Evolutionary conservation across 371 early-diverging fungal species (phyloP).

Genomic region (Syncephalastrum monosporum): DNA sequence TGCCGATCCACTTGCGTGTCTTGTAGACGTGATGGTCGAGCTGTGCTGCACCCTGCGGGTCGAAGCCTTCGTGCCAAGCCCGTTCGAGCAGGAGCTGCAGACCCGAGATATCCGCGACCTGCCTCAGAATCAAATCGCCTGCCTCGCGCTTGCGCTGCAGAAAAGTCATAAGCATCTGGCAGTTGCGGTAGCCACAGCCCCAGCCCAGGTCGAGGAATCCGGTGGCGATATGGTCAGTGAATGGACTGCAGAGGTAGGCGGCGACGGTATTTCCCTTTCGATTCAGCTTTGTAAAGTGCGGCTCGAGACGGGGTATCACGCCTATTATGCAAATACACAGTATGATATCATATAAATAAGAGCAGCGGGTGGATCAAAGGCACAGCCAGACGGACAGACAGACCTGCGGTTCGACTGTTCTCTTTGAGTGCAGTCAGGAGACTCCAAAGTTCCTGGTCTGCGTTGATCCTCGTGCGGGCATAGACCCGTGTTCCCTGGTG

Average conservation of each 20-base stretch:
- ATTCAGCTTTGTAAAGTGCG: slow-evolving; percentile 29
- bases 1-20: slow-evolving; percentile 70
- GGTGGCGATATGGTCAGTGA: slow-evolving; percentile 29
- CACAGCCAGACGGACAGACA: slow-evolving; percentile 1
- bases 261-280: slow-evolving; percentile 27
- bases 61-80: slow-evolving; percentile 61
- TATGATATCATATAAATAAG: neutral
- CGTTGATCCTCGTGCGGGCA: slow-evolving; percentile 23
- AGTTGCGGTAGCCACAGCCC: slow-evolving; percentile 72
- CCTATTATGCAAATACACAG: slow-evolving; percentile 21
- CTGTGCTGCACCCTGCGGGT: slow-evolving; percentile 56
- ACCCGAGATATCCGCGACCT: slow-evolving; percentile 36
- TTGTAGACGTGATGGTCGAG: slow-evolving; percentile 44
- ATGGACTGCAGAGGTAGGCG: slow-evolving; percentile 27
- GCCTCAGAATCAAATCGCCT: slow-evolving; percentile 8
- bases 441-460: slow-evolving; percentile 31
- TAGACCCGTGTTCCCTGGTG: slow-evolving; percentile 5
- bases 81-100: slow-evolving; percentile 57
- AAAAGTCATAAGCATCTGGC: slow-evolving; percentile 59
- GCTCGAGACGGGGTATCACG: slow-evolving; percentile 41
- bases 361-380: too few relatives aligned
- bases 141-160: slow-evolving; percentile 22
- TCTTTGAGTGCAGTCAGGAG: slow-evolving; percentile 25
- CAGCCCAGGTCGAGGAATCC: slow-evolving; percentile 50
- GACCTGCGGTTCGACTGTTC: slow-evolving; percentile 37